Conservation (phyloP, 345 rosid genomes). For the Chamaenerion angustifolium region DNA sequence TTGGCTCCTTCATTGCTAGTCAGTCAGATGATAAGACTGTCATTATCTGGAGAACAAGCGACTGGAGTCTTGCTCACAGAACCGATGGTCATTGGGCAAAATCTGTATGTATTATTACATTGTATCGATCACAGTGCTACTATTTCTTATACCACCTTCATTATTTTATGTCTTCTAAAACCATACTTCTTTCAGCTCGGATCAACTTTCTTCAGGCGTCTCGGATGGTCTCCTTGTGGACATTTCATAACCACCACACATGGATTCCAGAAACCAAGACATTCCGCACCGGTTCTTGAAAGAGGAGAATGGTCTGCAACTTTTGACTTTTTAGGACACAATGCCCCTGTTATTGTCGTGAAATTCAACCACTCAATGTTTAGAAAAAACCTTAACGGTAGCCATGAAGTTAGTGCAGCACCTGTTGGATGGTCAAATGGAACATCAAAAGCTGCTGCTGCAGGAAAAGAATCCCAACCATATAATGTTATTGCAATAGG, state of each 20-base stretch:
- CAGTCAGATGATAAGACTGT: slow-evolving; percentile 99
- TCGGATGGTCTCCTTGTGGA: slow-evolving; percentile 99
- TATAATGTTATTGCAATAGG: slow-evolving; percentile 96
- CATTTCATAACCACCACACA: slow-evolving; percentile 96
- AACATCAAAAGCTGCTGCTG: slow-evolving; percentile 52
- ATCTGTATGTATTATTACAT: slow-evolving; percentile 44
- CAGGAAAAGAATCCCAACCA: slow-evolving; percentile 73
- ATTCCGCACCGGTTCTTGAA: slow-evolving; percentile 98
- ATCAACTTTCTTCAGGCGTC: slow-evolving; percentile 96
- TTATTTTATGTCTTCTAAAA: slow-evolving; percentile 12
- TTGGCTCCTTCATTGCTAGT: slow-evolving; percentile 95
- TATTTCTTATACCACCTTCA: neutral
- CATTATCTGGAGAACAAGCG: slow-evolving; percentile 96
- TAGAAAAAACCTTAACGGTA: slow-evolving; percentile 30
- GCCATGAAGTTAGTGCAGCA: slow-evolving; percentile 43
- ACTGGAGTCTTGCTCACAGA: slow-evolving; percentile 94
- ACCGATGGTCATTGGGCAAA: slow-evolving; percentile 97
- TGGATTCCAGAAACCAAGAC: slow-evolving; percentile 99
- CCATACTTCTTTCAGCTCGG: slow-evolving; percentile 49
- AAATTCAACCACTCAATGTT: slow-evolving; percentile 96
- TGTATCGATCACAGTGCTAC: neutral
- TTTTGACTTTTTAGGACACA: slow-evolving; percentile 94
- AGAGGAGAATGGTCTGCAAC: slow-evolving; percentile 99
- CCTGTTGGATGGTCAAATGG: slow-evolving; percentile 84
- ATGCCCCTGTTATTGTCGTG: slow-evolving; percentile 92